Conservation (phyloP, 2,329 filamentous ascomycete species). For the Botrytis cinerea region DNA sequence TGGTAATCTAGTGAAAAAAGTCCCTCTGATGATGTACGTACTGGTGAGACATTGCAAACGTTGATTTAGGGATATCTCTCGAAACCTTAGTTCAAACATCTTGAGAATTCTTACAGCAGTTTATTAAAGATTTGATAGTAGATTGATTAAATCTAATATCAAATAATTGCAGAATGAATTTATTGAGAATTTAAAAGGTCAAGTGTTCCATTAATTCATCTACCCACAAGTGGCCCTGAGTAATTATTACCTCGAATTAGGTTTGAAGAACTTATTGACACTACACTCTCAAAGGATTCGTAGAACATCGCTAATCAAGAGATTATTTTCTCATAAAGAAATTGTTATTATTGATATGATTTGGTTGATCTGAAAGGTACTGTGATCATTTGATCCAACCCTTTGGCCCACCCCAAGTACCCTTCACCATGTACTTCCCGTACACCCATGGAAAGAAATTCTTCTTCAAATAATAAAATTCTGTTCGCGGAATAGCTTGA, state of each 20-base stretch:
- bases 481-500: conserved; percentile 55
- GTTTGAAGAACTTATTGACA: not conserved
- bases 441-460: conserved; percentile 71
- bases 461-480: conserved; percentile 65
- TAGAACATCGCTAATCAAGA: not conserved
- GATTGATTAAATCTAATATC: too few relatives aligned
- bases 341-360: not conserved
- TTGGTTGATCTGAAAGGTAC: not conserved
- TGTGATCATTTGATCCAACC: conserved; percentile 47
- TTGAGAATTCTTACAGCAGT: too few relatives aligned
- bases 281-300: not conserved
- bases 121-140: too few relatives aligned
- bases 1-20: too few relatives aligned
- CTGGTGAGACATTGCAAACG: too few relatives aligned
- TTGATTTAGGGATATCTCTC: too few relatives aligned
- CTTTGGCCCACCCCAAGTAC: conserved; percentile 58
- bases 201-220: not conserved
- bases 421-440: conserved; percentile 60
- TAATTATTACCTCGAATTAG: not conserved
- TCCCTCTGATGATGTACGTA: too few relatives aligned
- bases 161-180: accelerated
- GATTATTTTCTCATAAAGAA: not conserved
- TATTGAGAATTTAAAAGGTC: not conserved
- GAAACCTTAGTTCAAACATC: too few relatives aligned
- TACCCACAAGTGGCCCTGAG: not conserved